Conservation (phyloP, 169 alveolate genomes). For the Plasmodium sp. region DNA sequence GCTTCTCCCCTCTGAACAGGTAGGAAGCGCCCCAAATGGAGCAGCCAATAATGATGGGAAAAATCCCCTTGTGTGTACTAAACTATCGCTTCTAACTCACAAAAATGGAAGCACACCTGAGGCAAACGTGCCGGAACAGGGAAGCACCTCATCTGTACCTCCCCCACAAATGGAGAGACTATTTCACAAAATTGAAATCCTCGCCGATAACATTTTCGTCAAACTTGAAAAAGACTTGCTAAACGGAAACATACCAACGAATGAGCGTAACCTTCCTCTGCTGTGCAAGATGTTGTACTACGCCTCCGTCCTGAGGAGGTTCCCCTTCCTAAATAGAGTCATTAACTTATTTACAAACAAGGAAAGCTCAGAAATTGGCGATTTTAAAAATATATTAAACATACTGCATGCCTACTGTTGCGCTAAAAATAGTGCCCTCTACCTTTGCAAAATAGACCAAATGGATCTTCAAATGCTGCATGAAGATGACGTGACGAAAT, state of each 20-base stretch:
- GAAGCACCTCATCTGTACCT: neutral
- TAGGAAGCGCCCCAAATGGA: neutral
- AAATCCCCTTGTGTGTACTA: neutral
- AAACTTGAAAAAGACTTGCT: slow-evolving; percentile 53
- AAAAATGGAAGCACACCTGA: neutral
- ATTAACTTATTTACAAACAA: slow-evolving; percentile 34
- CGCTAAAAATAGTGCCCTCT: slow-evolving; percentile 1
- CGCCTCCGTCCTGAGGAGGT: slow-evolving; percentile 34
- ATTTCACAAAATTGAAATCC: slow-evolving; percentile 30
- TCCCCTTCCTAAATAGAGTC: slow-evolving; percentile 29
- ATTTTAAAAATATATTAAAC: slow-evolving; percentile 66
- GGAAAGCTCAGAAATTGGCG: neutral
- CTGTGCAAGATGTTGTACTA: slow-evolving; percentile 59
- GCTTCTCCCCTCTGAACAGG: neutral
- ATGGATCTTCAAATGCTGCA: neutral
- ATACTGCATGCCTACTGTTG: slow-evolving; percentile 29
- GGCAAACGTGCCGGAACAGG: neutral
- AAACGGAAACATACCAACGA: slow-evolving; percentile 18
- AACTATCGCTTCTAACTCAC: neutral
- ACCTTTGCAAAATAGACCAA: neutral
- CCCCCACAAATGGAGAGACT: neutral
- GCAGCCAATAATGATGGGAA: neutral
- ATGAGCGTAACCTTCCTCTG: neutral
- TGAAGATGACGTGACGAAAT: neutral
- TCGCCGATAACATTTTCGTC: slow-evolving; percentile 6